Evolutionary conservation across 805 yeast genomes (phyloP), one percentile per base, ranked within the genome.

Genomic region (Candida schatavii): DNA sequence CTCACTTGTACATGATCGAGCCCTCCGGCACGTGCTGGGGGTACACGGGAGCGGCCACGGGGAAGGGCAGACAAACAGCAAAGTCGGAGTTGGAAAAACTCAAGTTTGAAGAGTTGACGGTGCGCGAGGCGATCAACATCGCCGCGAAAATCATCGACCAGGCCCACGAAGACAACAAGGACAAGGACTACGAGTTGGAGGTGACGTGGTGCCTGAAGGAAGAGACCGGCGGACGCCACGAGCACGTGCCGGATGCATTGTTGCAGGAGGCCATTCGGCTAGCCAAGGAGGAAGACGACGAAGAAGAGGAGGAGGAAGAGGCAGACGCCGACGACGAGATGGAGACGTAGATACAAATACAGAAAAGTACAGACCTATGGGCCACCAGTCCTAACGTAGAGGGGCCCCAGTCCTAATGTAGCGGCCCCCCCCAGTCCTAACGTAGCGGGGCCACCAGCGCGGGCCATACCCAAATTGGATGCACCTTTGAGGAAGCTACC

Each of bases 21-120:
- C 99, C 99, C 54, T 86, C 95, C 62, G 99, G 99, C 47, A 74
- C 88, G 1, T 88, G 83, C 59, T 95, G 99, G 98, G 99, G 99
- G 39, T 93, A 93, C 68, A 75, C 78, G 42, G 99, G 97, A 46
- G 95, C 97, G 30, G 99, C 99, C 14, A 81, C 97, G 3, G 99
- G 99, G 49, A 93, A 91, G 64, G 99, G 99, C 37, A 81, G 98
- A 65, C 99, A 93, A 66, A 80, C 88, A n/a, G 99, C 99, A 38
- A 91, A 91, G 68, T 85, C 91, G 22, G 99, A 93, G 67, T 77
- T 93, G 52, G 99, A 93, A 66, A 93, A 93, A 64, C 72, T 93
- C 61, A 84, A 88, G 50, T 71, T 81, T 46, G 82, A 81, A 41
- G 78, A 75, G 49, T 68, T 95, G 50, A 69, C 82, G 6, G 86